phyloP scores from a whole-genome alignment of 139 green algal genomes.

The Microglena sp. region DNA sequence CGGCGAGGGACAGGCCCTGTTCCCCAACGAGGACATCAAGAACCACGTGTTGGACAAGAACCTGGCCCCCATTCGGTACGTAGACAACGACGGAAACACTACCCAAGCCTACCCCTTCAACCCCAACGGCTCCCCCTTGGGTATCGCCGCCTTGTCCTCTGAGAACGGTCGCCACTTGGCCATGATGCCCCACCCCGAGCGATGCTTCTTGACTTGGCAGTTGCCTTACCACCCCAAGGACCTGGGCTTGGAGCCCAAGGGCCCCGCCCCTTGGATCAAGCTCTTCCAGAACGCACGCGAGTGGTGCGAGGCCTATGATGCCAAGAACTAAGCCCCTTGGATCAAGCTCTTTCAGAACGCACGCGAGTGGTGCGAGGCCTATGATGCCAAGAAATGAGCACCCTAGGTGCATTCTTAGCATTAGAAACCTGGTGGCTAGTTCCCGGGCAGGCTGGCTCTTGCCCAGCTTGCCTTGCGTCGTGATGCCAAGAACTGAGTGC shows the following conservation, averaged over 20 bases:
- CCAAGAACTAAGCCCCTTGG: slow-evolving; percentile 68
- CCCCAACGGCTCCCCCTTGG: slow-evolving; percentile 90
- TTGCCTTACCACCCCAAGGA: slow-evolving; percentile 51
- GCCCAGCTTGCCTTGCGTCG: no score
- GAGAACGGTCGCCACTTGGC: slow-evolving; percentile 90
- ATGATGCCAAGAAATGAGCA: background rate
- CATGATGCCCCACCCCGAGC: slow-evolving; percentile 98
- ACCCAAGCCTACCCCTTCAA: slow-evolving; percentile 94
- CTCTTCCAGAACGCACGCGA: slow-evolving; percentile 95
- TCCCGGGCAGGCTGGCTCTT: no score
- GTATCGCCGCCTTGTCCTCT: slow-evolving; percentile 89
- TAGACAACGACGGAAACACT: slow-evolving; percentile 42
- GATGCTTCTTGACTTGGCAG: slow-evolving; percentile 94
- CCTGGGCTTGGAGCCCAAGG: slow-evolving; percentile 47
- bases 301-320: slow-evolving; percentile 39
- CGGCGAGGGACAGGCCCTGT: slow-evolving; percentile 86
- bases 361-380: slow-evolving; percentile 50
- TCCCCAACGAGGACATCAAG: slow-evolving; percentile 70
- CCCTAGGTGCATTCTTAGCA: no score
- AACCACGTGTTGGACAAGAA: slow-evolving; percentile 39
- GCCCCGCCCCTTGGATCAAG: slow-evolving; percentile 84
- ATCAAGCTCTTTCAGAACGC: slow-evolving; percentile 97
- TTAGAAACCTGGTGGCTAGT: no score
- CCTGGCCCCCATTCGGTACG: slow-evolving; percentile 83
- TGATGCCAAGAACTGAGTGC: no score